Conservation (phyloP, 441 rosid species). For the Dalechampia spathulata region DNA sequence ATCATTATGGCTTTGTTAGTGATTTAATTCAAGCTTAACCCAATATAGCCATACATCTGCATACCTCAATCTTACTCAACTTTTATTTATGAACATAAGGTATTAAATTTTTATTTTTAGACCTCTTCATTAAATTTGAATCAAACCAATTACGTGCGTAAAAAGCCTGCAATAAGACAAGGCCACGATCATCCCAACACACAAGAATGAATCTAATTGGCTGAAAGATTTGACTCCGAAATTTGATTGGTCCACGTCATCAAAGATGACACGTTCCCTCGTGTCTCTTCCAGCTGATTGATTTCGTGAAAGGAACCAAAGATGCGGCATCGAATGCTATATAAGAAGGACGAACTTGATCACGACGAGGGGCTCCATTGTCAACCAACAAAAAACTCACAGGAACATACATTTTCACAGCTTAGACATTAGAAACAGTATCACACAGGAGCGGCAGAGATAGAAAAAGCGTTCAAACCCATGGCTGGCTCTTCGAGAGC, state of each 20-base stretch:
- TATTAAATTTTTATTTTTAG: no score
- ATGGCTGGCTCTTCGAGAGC: constrained; percentile 49
- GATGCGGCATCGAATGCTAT: no score
- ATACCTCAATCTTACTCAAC: no score
- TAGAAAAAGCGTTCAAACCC: not conserved
- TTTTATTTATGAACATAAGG: no score
- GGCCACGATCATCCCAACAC: constrained; percentile 44
- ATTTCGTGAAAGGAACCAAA: no score
- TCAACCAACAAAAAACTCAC: not conserved
- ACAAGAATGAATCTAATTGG: constrained; percentile 48
- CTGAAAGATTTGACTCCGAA: not conserved
- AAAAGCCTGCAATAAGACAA: constrained; percentile 13
- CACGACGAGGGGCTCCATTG: not conserved
- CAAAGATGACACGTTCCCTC: constrained; percentile 38
- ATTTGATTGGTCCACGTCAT: constrained; percentile 56
- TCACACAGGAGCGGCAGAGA: not conserved
- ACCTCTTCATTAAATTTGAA: no score
- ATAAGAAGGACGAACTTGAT: no score
- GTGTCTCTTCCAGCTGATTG: not conserved
- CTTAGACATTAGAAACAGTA: not conserved
- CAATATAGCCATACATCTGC: no score
- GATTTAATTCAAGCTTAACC: no score
- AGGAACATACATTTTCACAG: no score
- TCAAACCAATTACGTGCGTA: constrained; percentile 15
- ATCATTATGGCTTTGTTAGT: no score